Base-by-base conservation (phyloP, 257 asterid genomes). In the Jasminum sambac region DNA sequence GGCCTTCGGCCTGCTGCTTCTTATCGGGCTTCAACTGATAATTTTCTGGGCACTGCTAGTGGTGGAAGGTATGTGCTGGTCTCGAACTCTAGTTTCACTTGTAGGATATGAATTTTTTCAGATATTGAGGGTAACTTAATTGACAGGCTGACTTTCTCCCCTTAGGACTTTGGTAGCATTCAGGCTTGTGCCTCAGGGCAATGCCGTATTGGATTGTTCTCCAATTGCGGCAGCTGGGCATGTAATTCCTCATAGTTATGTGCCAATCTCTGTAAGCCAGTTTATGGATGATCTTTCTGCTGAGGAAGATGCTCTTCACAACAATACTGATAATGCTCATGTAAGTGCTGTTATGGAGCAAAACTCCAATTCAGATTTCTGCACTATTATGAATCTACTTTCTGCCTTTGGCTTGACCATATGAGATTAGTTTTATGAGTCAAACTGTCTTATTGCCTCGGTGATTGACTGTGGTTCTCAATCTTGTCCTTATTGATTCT, bases 111-210 rank as follows among this genome's bases (percentile, higher is more conserved):
- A 46, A 66, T 73, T 55, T 74, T 74, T 73, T 73, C 48, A 21
- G 76, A 34, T 69, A n/a, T 23, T 42, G 61, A 65, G 63, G 41
- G 60, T 58, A 14, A 44, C 67, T 64, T 67, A 50, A 67, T 17
- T 74, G 59, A 67, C 76, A 69, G 74, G 36, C 68, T 76, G 75
- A 67, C 74, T 79, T 77, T 66, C 65, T 80, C 69, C 76, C 63
- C 87, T 88, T 79, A 94, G 99, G 95, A 83, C 91, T 70, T 86
- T 97, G 44, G 78, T 94, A 79, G 93, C 87, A 58, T 94, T 89
- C 82, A 84, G 87, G 89, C 96, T 94, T 77, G 86, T 89, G 90
- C 99, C 99, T 60, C 99, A 88, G 76, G 81, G 93, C 87, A 94
- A 85, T 78, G 99, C 99, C 38, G 70, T 94, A 72, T 77, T 94